phyloP scores from a whole-genome alignment of 1,284 basidiomycete species.

The Irpex lacteus region DNA sequence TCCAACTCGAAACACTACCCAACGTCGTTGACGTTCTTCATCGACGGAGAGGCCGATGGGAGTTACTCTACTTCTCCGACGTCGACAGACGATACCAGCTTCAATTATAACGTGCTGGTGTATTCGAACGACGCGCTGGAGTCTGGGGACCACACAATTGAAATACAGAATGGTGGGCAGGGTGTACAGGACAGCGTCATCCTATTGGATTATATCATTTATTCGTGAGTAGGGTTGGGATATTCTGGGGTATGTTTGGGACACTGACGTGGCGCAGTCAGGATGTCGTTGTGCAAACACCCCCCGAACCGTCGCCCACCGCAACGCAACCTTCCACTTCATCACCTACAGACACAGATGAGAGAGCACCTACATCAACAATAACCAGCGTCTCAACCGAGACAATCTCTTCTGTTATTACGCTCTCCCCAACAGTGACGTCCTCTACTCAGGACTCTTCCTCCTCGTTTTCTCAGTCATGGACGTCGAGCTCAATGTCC shows the following conservation, averaged over 20 bases:
- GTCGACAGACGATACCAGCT: background rate
- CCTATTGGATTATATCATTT: background rate
- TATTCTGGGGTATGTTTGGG: background rate
- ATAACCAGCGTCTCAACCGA: too few species aligned
- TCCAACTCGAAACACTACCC: background rate
- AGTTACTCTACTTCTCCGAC: background rate
- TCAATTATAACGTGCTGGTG: background rate
- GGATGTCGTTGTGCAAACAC: too few species aligned
- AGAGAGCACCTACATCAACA: too few species aligned
- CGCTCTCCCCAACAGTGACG: too few species aligned
- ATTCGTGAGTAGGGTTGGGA: background rate
- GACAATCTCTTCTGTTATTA: too few species aligned
- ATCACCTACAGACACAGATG: too few species aligned
- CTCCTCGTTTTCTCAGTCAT: too few species aligned
- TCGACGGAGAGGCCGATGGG: background rate
- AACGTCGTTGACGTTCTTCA: background rate
- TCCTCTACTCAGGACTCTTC: too few species aligned
- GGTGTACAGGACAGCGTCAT: background rate
- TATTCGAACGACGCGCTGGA: background rate
- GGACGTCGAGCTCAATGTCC: too few species aligned
- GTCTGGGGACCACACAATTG: background rate
- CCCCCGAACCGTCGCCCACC: too few species aligned
- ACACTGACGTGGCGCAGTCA: too few species aligned
- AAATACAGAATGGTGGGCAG: background rate
- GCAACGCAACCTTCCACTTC: too few species aligned